Percentiles rank a stretch among this genome's conserved stretches.
phyloP scores from a whole-genome alignment of 371 early-diverging fungal genomes.

The Mortierella sp. region DNA sequence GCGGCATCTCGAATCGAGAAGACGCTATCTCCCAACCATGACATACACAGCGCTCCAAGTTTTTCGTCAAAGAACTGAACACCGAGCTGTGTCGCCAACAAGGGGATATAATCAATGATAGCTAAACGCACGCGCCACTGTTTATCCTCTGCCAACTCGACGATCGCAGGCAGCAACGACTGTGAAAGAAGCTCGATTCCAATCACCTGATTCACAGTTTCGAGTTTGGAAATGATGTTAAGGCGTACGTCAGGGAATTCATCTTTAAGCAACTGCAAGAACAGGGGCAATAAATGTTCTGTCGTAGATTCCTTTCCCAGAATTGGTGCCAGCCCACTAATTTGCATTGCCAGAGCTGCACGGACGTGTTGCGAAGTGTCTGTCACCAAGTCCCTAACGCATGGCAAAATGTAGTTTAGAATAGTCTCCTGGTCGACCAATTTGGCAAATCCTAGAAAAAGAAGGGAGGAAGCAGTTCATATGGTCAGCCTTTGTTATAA shows the following conservation, averaged over 20 bases:
- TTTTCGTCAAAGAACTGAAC: conserved; percentile 97
- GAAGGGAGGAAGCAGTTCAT: neutral
- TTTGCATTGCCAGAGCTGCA: conserved; percentile 94
- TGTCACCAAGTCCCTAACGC: conserved; percentile 90
- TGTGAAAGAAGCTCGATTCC: conserved; percentile 97
- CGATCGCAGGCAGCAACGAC: conserved; percentile 96
- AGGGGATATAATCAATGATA: conserved; percentile 97
- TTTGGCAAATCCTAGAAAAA: conserved; percentile 79
- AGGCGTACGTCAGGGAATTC: conserved; percentile 97
- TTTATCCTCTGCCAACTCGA: conserved; percentile 98
- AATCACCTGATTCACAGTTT: conserved; percentile 95
- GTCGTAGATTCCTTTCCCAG: conserved; percentile 96
- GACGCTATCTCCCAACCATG: conserved; percentile 96
- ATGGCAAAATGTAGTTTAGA: conserved; percentile 86
- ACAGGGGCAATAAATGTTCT: conserved; percentile 93
- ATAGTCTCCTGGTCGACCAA: conserved; percentile 85
- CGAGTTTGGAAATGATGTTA: conserved; percentile 97
- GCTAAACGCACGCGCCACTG: conserved; percentile 99
- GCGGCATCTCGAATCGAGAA: conserved; percentile 98
- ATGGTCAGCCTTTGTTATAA: neutral
- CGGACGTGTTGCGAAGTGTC: conserved; percentile 98
- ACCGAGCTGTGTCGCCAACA: conserved; percentile 95
- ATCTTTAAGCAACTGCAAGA: conserved; percentile 96
- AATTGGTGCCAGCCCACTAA: conserved; percentile 94
- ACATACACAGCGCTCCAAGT: conserved; percentile 92